Evolutionary conservation across 345 rosid species (phyloP).

Genomic region (Salix brachista): DNA sequence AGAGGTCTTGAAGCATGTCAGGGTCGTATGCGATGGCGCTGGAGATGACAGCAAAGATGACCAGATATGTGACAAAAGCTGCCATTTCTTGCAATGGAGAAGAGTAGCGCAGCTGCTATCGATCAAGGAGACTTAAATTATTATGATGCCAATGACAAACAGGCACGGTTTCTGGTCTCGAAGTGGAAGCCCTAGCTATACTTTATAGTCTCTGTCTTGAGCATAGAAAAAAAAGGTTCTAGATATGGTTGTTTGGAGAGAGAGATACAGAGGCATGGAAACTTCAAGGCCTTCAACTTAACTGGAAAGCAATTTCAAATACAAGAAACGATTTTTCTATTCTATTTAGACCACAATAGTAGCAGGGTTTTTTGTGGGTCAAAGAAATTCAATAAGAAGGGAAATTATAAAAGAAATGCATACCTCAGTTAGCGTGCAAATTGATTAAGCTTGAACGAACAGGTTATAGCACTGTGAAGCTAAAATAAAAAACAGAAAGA

Average conservation of each 20-base stretch:
- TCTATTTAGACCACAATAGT: not conserved
- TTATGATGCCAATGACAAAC: not conserved
- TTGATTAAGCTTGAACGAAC: not conserved
- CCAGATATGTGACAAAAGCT: conserved; percentile 5
- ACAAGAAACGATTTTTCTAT: not conserved
- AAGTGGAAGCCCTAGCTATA: not conserved
- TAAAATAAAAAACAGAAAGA: not conserved
- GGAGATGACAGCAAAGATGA: conserved; percentile 8
- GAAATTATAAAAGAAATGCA: not conserved
- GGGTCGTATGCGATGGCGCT: conserved; percentile 20
- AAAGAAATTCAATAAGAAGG: not conserved
- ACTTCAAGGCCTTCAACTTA: not conserved
- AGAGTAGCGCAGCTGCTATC: not conserved
- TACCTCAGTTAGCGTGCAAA: not conserved
- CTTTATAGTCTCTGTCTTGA: conserved; percentile 1
- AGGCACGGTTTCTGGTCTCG: not conserved
- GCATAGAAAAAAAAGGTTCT: not conserved
- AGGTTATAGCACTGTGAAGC: not conserved
- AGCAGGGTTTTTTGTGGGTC: not conserved
- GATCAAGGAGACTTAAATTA: too few relatives aligned
- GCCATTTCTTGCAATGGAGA: not conserved
- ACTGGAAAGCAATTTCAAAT: conserved; percentile 6
- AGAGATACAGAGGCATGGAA: not conserved
- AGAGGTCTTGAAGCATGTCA: conserved; percentile 30
- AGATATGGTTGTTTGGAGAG: not conserved